Base-by-base conservation (phyloP, 108 stramenopile genomes). In the Fistulifera pelliculosa region DNA sequence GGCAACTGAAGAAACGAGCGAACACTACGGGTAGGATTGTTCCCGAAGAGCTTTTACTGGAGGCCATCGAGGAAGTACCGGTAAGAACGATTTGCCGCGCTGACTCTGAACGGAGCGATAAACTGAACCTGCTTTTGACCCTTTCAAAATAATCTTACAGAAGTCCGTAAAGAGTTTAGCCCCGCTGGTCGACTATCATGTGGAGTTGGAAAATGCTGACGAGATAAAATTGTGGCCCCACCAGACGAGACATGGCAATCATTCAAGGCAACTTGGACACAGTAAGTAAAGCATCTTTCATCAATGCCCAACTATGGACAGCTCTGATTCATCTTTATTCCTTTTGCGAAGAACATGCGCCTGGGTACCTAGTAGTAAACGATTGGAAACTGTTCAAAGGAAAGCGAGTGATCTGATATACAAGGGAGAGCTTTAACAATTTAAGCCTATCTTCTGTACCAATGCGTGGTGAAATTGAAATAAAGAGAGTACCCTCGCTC, bases 401-500 rank as follows among this genome's bases (percentile, higher is more conserved):
- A 21, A 45, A 45, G 44, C 44, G 11, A 45, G 44, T 45, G 21
- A 21, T 11, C 21, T 45, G 11, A 21, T 45, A 4, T 45, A 4
- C 19, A 45, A 45, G 11, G 44, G 7, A 45, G 21, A 45, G 11
- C 44, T 11, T 21, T 45, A 17, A 11, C 11, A 17, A 45, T 6
- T 19, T 45, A 17, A 14, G 6, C n/a, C 64, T 87, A 98, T 47
- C 96, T 72, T 38, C 99, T 76, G 60, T 98, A 99, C 82, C 95
- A 90, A 55, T 86, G 87, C 49, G 85, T 87, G 58, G 90, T 86
- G 70, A 98, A 98, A 64, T 96, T 96, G 78, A 97, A 98, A 63
- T 90, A 92, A 73, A 6, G 92, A 82, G 49, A 98, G 67, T 1
- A 98, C 82, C 99, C 97, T n/a, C 96, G 85, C 54, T 99, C 97